phyloP scores from a whole-genome alignment of 2,329 filamentous ascomycete genomes.

The Aspergillus ibericus region DNA sequence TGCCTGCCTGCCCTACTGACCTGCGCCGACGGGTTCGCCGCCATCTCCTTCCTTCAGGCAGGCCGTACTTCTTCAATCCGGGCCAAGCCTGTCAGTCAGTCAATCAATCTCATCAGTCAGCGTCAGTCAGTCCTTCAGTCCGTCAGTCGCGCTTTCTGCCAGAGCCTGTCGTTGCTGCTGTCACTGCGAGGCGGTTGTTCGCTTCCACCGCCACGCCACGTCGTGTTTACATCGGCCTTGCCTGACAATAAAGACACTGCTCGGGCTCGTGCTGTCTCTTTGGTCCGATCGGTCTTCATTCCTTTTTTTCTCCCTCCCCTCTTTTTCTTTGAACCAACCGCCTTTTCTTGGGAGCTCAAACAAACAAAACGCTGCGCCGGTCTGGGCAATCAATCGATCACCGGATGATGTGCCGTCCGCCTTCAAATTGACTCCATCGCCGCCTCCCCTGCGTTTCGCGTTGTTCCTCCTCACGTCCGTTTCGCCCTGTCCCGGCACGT shows the following conservation, averaged over 20 bases:
- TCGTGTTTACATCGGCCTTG: constrained; percentile 4
- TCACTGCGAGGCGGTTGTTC: constrained; percentile 10
- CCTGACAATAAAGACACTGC: neutral
- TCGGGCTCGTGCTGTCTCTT: neutral
- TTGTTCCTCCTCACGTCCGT: constrained; percentile 14
- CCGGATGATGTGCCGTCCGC: constrained; percentile 15
- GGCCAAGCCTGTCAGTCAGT: neutral
- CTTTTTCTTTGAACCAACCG: neutral
- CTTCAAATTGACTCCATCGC: constrained; percentile 9
- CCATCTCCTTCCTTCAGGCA: neutral
- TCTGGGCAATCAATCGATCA: constrained; percentile 5
- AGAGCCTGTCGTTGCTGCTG: constrained; percentile 10
- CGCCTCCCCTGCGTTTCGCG: constrained; percentile 11
- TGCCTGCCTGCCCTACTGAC: constrained; percentile 18
- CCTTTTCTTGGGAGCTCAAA: neutral
- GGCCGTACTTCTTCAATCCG: constrained; percentile 3
- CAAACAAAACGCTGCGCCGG: neutral
- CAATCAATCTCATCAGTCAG: constrained; percentile 11
- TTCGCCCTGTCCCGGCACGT: constrained; percentile 16
- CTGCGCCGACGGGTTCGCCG: constrained; percentile 9
- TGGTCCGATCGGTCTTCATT: neutral
- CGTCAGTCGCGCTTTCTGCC: neutral
- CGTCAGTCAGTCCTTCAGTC: neutral
- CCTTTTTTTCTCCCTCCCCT: neutral
- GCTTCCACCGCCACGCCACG: constrained; percentile 21